These are phyloP conservation scores for Venturia carpophila DNA, from an alignment of 2,329 filamentous ascomycete genomes.

Conservation along the genomic window DNA sequence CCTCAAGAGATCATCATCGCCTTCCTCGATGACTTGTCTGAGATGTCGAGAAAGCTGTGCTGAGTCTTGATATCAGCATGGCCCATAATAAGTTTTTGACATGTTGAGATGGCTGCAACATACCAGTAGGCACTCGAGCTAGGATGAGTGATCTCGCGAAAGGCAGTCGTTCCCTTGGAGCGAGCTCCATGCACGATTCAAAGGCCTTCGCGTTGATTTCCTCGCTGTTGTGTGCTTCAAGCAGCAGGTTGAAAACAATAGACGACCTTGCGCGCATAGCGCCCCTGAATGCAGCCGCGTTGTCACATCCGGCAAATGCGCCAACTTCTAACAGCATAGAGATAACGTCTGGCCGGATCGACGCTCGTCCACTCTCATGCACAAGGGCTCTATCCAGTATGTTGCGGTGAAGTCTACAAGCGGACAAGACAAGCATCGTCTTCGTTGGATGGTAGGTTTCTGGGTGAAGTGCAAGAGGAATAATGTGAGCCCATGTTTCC, in stretches of 20 bases:
- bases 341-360: slow-evolving; percentile 1
- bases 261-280: background rate
- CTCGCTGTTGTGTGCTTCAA: background rate
- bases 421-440: background rate
- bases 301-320: background rate
- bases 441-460: background rate
- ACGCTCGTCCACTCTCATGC: slow-evolving; percentile 10
- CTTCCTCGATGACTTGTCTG: slow-evolving; percentile 9
- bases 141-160: background rate
- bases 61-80: background rate
- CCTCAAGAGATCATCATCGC: slow-evolving; percentile 1
- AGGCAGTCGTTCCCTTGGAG: background rate
- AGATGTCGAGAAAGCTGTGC: slow-evolving; percentile 10
- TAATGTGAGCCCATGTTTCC: background rate
- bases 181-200: background rate
- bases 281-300: background rate
- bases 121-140: background rate
- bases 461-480: slow-evolving; percentile 9
- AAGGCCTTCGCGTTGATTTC: background rate
- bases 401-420: background rate
- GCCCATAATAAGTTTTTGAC: too few species aligned
- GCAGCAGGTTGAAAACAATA: background rate
- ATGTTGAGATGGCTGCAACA: background rate
- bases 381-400: slow-evolving; percentile 14
- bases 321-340: slow-evolving; percentile 7